Evolutionary conservation across 352 stramenopile genomes (phyloP).

Genomic region (Globisporangium abappressorium): DNA sequence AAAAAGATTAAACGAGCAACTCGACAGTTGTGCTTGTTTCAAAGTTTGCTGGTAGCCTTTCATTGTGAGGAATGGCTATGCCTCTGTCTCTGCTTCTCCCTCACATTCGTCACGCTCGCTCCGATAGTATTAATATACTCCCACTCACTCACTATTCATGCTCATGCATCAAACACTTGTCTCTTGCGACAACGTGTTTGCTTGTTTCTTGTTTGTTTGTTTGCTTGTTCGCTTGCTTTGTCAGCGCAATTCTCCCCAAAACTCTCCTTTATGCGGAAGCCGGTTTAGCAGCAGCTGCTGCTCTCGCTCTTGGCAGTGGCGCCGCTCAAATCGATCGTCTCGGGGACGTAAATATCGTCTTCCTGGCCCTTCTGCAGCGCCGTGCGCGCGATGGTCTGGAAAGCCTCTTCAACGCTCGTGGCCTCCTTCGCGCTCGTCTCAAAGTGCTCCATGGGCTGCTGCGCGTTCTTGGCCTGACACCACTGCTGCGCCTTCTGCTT

Average conservation of each 20-base stretch:
- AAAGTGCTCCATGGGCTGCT: slow-evolving; percentile 94
- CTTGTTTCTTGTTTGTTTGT: slow-evolving; percentile 1
- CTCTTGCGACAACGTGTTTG: background rate
- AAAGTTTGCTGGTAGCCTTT: background rate
- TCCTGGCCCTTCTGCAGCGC: slow-evolving; percentile 86
- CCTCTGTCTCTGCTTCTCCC: background rate
- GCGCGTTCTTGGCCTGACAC: slow-evolving; percentile 86
- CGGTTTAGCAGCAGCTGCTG: slow-evolving; percentile 66
- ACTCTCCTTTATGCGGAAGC: background rate
- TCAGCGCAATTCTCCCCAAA: background rate
- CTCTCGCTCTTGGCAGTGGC: slow-evolving; percentile 64
- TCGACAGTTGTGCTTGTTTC: background rate
- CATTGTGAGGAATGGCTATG: background rate
- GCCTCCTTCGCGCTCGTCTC: slow-evolving; percentile 98
- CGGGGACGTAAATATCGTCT: slow-evolving; percentile 85
- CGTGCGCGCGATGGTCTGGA: slow-evolving; percentile 90
- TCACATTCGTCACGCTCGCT: background rate
- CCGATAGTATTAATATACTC: background rate
- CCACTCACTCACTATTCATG: background rate
- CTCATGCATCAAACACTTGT: slow-evolving; percentile 5
- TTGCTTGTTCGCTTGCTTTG: background rate
- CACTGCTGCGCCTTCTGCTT: slow-evolving; percentile 92
- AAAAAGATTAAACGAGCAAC: background rate
- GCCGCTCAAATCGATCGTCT: slow-evolving; percentile 84
- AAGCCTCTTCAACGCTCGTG: slow-evolving; percentile 96